These are phyloP conservation scores for Colletotrichum cordylinicola DNA, from an alignment of 2,329 filamentous ascomycete genomes.

Conservation along the genomic window DNA sequence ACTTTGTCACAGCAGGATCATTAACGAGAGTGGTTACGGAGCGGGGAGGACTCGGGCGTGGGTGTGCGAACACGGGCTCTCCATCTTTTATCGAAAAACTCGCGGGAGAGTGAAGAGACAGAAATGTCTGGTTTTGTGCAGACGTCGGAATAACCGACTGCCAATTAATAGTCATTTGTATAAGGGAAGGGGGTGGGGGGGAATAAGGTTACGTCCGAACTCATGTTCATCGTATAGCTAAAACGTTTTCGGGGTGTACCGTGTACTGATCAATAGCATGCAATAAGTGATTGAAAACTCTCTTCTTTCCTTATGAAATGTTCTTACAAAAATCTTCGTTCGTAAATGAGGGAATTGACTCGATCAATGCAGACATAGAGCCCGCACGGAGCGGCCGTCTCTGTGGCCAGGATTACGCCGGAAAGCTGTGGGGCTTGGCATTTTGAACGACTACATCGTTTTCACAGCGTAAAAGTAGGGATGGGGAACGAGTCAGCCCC, in stretches of 20 bases:
- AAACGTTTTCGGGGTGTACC: background rate
- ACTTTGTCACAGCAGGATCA: background rate
- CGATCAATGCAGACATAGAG: background rate
- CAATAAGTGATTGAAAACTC: background rate
- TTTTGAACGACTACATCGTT: background rate
- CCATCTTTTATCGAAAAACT: background rate
- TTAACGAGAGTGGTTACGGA: fast-evolving
- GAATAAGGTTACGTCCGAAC: background rate
- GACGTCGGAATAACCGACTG: background rate
- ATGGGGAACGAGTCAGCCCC: background rate
- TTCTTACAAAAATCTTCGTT: background rate
- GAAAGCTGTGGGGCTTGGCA: background rate
- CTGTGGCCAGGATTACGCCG: background rate
- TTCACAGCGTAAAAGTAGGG: background rate
- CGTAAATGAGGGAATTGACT: background rate
- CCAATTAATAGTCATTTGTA: background rate
- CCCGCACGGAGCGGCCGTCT: background rate
- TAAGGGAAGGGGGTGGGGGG: too few relatives aligned
- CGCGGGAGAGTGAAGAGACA: too few relatives aligned
- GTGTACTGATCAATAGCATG: background rate
- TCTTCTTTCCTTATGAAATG: background rate
- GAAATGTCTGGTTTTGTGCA: background rate
- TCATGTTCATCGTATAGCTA: background rate
- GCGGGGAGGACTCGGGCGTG: too few relatives aligned
- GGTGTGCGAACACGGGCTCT: background rate